Percentiles rank a stretch among this genome's conserved stretches.
Evolutionary conservation across 768 basidiomycete species (phyloP).

Genomic region (Leccinum sublutescens): DNA sequence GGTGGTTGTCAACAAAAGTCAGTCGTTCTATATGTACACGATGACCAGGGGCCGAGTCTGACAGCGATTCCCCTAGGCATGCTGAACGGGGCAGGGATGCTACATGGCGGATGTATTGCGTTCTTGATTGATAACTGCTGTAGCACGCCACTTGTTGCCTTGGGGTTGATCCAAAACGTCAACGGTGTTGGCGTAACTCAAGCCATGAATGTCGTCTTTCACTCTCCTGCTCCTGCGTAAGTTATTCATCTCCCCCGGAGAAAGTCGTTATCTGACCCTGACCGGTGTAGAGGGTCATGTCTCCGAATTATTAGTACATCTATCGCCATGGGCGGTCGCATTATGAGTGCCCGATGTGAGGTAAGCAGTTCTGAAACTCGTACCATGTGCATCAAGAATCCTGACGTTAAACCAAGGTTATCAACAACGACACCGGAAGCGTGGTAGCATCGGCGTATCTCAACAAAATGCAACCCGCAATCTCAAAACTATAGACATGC

Average conservation of each 20-base stretch:
- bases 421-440: slow-evolving; percentile 56
- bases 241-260: slow-evolving; percentile 23
- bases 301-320: slow-evolving; percentile 63
- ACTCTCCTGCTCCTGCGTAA: slow-evolving; percentile 63
- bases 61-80: slow-evolving; percentile 44
- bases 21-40: slow-evolving; percentile 15
- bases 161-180: slow-evolving; percentile 55
- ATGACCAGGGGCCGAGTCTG: not conserved
- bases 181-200: slow-evolving; percentile 79
- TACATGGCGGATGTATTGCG: slow-evolving; percentile 73
- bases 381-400: not conserved
- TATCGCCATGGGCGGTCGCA: slow-evolving; percentile 61
- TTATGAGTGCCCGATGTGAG: slow-evolving; percentile 73
- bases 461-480: slow-evolving; percentile 69
- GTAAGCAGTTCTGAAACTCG: slow-evolving; percentile 35
- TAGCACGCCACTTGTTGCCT: slow-evolving; percentile 63
- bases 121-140: slow-evolving; percentile 77
- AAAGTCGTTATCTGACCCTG: slow-evolving; percentile 4
- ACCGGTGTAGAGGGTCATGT: slow-evolving; percentile 48
- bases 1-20: slow-evolving; percentile 60
- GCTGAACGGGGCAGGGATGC: slow-evolving; percentile 74
- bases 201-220: slow-evolving; percentile 66
- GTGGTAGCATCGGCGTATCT: slow-evolving; percentile 65
- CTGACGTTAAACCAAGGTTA: slow-evolving; percentile 40
- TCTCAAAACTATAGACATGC: slow-evolving; percentile 44